phyloP scores from a whole-genome alignment of 352 stramenopile genomes.

The Pythium brassicae region DNA sequence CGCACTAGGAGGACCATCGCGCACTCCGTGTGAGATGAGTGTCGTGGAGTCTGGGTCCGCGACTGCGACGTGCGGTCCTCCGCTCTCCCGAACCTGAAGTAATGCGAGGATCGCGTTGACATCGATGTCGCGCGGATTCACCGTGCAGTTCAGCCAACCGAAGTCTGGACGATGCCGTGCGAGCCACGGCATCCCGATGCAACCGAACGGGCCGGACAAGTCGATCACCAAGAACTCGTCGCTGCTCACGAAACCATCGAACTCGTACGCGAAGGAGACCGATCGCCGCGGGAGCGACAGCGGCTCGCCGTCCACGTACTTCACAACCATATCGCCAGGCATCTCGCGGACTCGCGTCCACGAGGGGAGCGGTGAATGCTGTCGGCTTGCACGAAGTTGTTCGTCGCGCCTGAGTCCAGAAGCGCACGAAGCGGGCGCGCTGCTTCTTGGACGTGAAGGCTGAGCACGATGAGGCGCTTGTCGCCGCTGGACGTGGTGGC shows the following conservation, averaged over 20 bases:
- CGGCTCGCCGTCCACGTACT: slow-evolving; percentile 7
- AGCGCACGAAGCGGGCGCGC: not conserved
- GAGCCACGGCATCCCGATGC: slow-evolving; percentile 25
- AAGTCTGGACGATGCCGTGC: slow-evolving; percentile 18
- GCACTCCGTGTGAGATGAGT: too few relatives aligned
- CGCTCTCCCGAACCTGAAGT: not conserved
- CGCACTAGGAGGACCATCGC: too few relatives aligned
- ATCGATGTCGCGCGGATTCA: slow-evolving; percentile 13
- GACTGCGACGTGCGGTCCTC: slow-evolving; percentile 11
- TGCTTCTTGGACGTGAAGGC: slow-evolving; percentile 13
- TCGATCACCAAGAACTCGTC: slow-evolving; percentile 30
- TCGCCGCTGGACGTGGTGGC: slow-evolving; percentile 16
- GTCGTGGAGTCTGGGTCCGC: slow-evolving; percentile 14
- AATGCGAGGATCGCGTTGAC: slow-evolving; percentile 10
- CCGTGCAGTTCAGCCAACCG: slow-evolving; percentile 13
- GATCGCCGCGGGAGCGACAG: slow-evolving; percentile 7
- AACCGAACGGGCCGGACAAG: slow-evolving; percentile 17
- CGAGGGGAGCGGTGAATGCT: not conserved
- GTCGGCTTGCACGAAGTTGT: not conserved
- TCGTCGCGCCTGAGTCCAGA: not conserved
- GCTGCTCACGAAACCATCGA: slow-evolving; percentile 15
- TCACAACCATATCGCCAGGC: not conserved
- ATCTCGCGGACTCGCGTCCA: not conserved
- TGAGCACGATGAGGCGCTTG: slow-evolving; percentile 15
- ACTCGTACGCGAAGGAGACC: slow-evolving; percentile 9